Conservation (phyloP, 805 yeast genomes). For the Ogataea parapolymorpha region DNA sequence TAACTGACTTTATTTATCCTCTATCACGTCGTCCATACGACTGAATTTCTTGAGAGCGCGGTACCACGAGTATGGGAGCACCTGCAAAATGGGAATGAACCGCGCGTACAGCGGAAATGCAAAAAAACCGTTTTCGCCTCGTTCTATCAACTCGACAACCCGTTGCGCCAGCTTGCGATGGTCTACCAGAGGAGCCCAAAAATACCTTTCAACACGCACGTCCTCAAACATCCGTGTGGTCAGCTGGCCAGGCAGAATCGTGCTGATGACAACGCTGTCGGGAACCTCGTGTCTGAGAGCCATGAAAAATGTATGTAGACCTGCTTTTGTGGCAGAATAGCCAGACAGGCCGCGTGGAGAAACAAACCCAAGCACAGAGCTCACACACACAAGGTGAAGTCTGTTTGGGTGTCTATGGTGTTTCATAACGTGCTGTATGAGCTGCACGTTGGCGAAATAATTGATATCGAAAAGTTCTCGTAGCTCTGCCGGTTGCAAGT, state of each 20-base stretch:
- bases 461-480: slow-evolving; percentile 38
- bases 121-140: slow-evolving; percentile 41
- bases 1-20: slow-evolving; percentile 1
- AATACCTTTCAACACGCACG: slow-evolving; percentile 37
- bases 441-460: slow-evolving; percentile 41
- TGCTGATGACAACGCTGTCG: slow-evolving; percentile 31
- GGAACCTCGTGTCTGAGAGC: slow-evolving; percentile 41
- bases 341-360: slow-evolving; percentile 47
- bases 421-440: slow-evolving; percentile 32
- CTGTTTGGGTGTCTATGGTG: slow-evolving; percentile 28
- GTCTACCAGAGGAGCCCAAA: slow-evolving; percentile 48
- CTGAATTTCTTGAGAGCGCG: slow-evolving; percentile 27
- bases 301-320: slow-evolving; percentile 42
- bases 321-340: slow-evolving; percentile 50
- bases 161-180: slow-evolving; percentile 35
- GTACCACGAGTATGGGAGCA: slow-evolving; percentile 41
- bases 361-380: slow-evolving; percentile 47
- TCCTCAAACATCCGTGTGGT: slow-evolving; percentile 47
- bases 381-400: slow-evolving; percentile 40
- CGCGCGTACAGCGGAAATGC: slow-evolving; percentile 47
- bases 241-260: slow-evolving; percentile 51
- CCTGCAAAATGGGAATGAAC: slow-evolving; percentile 40
- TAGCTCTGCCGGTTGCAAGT: slow-evolving; percentile 25
- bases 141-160: slow-evolving; percentile 32
- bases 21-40: slow-evolving; percentile 29